Conservation (phyloP, 768 basidiomycete genomes). For the Tulasnella sp. region DNA sequence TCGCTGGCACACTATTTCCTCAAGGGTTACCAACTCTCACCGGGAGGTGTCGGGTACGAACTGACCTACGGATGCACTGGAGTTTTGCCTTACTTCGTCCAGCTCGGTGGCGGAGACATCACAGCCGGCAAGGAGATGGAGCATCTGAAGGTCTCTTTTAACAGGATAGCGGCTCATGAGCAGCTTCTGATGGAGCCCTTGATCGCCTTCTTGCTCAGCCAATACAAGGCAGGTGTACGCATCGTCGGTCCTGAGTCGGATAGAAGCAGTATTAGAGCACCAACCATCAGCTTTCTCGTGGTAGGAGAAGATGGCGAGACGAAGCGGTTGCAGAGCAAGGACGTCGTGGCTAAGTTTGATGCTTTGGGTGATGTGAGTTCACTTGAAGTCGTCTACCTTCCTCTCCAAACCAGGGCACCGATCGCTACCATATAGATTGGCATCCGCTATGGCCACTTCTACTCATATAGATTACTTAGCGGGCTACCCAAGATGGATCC, state of each 20-base stretch:
- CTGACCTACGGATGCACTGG: conserved; percentile 48
- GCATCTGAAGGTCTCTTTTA: conserved; percentile 40
- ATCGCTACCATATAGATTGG: conserved; percentile 42
- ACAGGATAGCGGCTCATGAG: conserved; percentile 51
- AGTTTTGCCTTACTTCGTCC: conserved; percentile 48
- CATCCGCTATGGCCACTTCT: conserved; percentile 69
- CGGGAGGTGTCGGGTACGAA: conserved; percentile 68
- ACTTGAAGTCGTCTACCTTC: not conserved
- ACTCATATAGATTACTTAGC: conserved; percentile 54
- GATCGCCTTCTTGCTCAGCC: conserved; percentile 42
- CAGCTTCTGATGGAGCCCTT: conserved; percentile 44
- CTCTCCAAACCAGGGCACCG: not conserved
- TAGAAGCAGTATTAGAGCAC: conserved; percentile 33
- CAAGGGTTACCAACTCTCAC: conserved; percentile 43
- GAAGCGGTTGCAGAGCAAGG: conserved; percentile 44
- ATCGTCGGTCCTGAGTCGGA: conserved; percentile 51
- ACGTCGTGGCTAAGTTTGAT: conserved; percentile 56
- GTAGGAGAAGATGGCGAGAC: conserved; percentile 32
- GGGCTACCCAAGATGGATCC: conserved; percentile 35
- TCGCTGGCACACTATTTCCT: conserved; percentile 66
- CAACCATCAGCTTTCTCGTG: conserved; percentile 65
- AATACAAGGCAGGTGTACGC: conserved; percentile 44
- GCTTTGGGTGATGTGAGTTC: conserved; percentile 45
- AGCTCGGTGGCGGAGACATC: conserved; percentile 14
- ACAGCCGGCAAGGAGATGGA: conserved; percentile 8